Evolutionary conservation across 2,329 filamentous ascomycete genomes (phyloP).

Genomic region (Blumeriella jaapii): DNA sequence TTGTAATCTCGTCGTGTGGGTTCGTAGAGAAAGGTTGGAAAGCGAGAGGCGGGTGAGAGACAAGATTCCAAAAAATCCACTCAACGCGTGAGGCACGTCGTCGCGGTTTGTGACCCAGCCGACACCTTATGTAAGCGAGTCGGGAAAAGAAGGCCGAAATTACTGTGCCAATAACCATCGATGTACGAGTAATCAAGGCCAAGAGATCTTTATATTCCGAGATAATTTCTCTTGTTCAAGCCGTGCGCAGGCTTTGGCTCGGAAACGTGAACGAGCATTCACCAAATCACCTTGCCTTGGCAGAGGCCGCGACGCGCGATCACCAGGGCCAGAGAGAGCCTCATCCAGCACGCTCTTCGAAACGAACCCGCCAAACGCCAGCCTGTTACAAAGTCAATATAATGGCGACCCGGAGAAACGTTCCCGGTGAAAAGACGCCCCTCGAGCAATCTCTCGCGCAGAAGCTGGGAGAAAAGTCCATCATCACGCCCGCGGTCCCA

Average conservation of each 20-base stretch:
- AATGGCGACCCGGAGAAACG: constrained; percentile 62
- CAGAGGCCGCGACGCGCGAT: too few species aligned
- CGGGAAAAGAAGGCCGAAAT: not conserved
- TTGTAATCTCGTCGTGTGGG: not conserved
- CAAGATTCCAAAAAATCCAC: constrained; percentile 1
- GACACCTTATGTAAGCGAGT: constrained; percentile 2
- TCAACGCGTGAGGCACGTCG: constrained; percentile 4
- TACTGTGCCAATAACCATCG: too few species aligned
- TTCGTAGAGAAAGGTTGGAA: not conserved
- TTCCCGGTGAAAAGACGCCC: constrained; percentile 53
- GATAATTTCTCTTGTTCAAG: constrained; percentile 1
- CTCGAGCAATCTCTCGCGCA: constrained; percentile 41
- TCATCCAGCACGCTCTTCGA: constrained; percentile 1
- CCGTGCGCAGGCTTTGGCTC: constrained; percentile 1
- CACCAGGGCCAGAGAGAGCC: constrained; percentile 4
- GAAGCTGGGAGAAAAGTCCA: constrained; percentile 45
- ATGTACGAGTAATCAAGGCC: not conserved
- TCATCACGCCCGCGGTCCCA: constrained; percentile 74
- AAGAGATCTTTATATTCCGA: too few species aligned
- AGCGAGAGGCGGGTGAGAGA: not conserved
- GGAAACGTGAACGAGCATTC: too few species aligned
- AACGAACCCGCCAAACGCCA: not conserved
- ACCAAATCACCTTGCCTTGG: too few species aligned
- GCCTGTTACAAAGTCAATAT: constrained; percentile 23
- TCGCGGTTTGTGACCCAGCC: constrained; percentile 4